Evolutionary conservation across 768 basidiomycete species (phyloP).

Genomic region (Mycena chlorophos): DNA sequence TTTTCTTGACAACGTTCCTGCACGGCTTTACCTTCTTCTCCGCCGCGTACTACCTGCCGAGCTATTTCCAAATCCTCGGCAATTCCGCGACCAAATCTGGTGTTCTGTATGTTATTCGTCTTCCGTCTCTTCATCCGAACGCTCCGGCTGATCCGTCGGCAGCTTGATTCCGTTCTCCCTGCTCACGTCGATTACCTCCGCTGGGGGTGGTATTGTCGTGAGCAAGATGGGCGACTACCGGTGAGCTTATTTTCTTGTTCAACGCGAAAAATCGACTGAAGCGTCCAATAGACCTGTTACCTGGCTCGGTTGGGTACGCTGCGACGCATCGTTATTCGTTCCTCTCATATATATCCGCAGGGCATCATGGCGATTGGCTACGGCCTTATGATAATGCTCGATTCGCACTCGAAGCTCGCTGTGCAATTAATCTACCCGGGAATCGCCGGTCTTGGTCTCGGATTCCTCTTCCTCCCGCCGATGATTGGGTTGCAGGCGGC

Average conservation of each 20-base stretch:
- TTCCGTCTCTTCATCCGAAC: not conserved
- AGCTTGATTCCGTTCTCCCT: constrained; percentile 78
- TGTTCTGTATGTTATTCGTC: constrained; percentile 52
- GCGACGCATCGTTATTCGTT: not conserved
- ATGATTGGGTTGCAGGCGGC: constrained; percentile 77
- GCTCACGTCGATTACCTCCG: constrained; percentile 53
- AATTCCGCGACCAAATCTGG: constrained; percentile 72
- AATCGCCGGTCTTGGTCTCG: constrained; percentile 63
- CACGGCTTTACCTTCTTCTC: constrained; percentile 67
- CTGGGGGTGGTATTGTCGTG: constrained; percentile 55
- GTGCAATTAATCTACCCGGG: constrained; percentile 64
- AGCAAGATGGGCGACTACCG: constrained; percentile 61
- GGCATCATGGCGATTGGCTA: constrained; percentile 59
- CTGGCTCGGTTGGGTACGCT: constrained; percentile 50
- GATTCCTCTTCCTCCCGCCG: constrained; percentile 70
- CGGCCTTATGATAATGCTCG: constrained; percentile 73
- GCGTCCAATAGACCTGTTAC: constrained; percentile 35
- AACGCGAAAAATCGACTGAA: not conserved
- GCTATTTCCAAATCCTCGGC: constrained; percentile 79
- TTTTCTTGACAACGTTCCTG: constrained; percentile 58
- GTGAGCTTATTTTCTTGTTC: not conserved
- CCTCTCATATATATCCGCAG: not conserved
- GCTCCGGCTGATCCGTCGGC: not conserved
- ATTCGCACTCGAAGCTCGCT: constrained; percentile 55
- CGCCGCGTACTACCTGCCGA: constrained; percentile 64